Conservation (phyloP, 2,329 filamentous ascomycete species). For the Stemphylium beticola region DNA sequence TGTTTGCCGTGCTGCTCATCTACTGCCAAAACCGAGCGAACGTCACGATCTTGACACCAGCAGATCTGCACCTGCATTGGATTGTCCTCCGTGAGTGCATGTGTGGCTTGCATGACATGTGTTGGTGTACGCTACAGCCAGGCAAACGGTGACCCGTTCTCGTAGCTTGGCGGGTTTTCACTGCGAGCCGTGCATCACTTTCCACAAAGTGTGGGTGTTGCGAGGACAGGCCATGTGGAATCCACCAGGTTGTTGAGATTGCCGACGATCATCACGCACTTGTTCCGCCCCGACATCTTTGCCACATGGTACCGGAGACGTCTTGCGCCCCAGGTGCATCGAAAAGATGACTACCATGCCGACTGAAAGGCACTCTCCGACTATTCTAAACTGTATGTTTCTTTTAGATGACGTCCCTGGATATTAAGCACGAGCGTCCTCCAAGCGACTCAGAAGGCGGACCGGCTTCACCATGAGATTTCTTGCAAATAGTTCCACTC, state of each 20-base stretch:
- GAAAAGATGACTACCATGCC: no score
- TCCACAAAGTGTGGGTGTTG: conserved; percentile 1
- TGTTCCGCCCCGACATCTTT: conserved; percentile 9
- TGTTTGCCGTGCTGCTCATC: conserved; percentile 28
- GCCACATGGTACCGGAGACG: conserved; percentile 1
- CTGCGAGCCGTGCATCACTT: conserved; percentile 12
- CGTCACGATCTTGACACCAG: background rate
- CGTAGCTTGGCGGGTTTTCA: conserved; percentile 9
- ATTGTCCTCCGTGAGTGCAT: conserved; percentile 28
- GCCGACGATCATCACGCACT: conserved; percentile 15
- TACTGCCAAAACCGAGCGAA: conserved; percentile 22
- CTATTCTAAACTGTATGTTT: background rate
- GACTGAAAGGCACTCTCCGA: background rate
- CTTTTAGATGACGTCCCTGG: background rate
- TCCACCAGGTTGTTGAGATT: conserved; percentile 5
- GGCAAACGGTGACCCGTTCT: background rate
- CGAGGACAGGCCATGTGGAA: conserved; percentile 18
- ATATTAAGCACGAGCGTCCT: background rate
- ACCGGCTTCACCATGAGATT: conserved; percentile 45
- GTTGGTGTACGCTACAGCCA: conserved; percentile 2
- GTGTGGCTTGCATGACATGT: conserved; percentile 36
- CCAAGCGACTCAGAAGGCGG: conserved; percentile 43
- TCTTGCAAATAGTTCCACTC: conserved; percentile 46
- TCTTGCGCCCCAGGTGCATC: background rate
- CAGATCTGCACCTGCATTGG: background rate